Evolutionary conservation across 2,329 filamentous ascomycete genomes (phyloP), one percentile per base, ranked within the genome.

Genomic region (Coniochaeta sp.): DNA sequence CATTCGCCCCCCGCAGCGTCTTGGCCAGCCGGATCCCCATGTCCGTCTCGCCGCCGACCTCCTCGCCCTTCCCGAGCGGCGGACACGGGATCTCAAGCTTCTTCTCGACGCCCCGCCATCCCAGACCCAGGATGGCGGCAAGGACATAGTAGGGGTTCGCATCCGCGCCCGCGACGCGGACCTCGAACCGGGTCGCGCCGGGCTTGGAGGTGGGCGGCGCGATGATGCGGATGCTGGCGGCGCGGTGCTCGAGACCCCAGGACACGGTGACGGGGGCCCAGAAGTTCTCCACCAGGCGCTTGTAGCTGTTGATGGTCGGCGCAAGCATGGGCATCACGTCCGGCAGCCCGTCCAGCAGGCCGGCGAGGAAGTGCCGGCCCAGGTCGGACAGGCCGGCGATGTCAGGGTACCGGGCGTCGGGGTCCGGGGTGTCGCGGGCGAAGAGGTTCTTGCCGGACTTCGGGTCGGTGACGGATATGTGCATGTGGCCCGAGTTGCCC

Each of bases 231-330:
- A 99, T 89, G 0, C 90, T 96, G 0, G 95, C 93, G 6, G 92
- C 93, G 63, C 95, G 90, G 73, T 99, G 93, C 75, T 98, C 95
- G 6, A 97, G 78, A 0, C 95, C 95, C 95, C 95, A 99, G 0
- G 91, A 96, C 0, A 98, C 95, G 0, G 93, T 97, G 6, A 99
- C 95, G 0, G 95, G 95, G 0, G 95, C 95, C 95, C 95, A 99
- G 76, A 97, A 98, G 77, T 98, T 98, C 79, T 99, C 95, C 2
- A 99, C 95, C 0, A 99, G 83, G 3, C 95, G 88, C 77, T 99
- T 99, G 81, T 99, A 99, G 63, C 91, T 96, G 81, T 99, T 99
- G 70, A 99, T 85, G 1, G 91, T 99, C 0, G 95, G 95, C 0
- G 93, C 95, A 14, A 99, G 81, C 61, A 98, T 80, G 0, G 95